Base-by-base conservation (phyloP, 257 asterid species). In the Plantago ovata region DNA sequence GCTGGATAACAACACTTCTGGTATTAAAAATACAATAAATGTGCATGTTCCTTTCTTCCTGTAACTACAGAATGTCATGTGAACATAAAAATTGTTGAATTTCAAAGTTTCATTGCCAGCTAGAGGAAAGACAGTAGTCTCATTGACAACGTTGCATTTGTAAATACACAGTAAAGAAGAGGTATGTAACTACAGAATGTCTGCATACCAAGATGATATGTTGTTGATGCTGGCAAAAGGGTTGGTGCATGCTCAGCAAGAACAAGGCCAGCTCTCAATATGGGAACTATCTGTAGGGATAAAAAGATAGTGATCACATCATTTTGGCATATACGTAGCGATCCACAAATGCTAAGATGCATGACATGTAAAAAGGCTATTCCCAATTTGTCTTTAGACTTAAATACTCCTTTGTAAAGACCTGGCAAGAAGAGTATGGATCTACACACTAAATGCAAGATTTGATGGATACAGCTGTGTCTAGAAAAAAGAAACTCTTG, bases 191-290 rank as follows among this genome's bases (percentile, higher is more conserved):
- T 18, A 52, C 59, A 32, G 19, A 61, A 53, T 53, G 47, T 6
- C 67, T 69, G 45, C 68, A 61, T 75, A 93, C 99, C 99, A 64
- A 93, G 67, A 81, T 93, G 99, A 70, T 84, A 86, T 54, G 83
- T 93, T 56, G 76, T 89, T 56, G 82, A 82, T 15, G 95, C 84
- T 1, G 99, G 96, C 66, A 93, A 78, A 76, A 93, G 60, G 63
- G 94, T 82, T 51, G 96, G 64, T 60, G 96, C 97, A 66, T 88
- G 83, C 76, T 93, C 99, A 11, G 99, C 95, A 72, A 93, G 83
- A 60, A 95, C 99, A 68, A 93, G 94, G 61, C 99, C 99, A 64
- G 97, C 99, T 74, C 99, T 89, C 92, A 93, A 71, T 69, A 93
- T 86, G 63, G 99, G 99, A 73, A 93, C 78, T 68, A 93, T 71